phyloP scores from a whole-genome alignment of 2,329 filamentous ascomycete species.

The Phaeosphaeriaceae sp. region DNA sequence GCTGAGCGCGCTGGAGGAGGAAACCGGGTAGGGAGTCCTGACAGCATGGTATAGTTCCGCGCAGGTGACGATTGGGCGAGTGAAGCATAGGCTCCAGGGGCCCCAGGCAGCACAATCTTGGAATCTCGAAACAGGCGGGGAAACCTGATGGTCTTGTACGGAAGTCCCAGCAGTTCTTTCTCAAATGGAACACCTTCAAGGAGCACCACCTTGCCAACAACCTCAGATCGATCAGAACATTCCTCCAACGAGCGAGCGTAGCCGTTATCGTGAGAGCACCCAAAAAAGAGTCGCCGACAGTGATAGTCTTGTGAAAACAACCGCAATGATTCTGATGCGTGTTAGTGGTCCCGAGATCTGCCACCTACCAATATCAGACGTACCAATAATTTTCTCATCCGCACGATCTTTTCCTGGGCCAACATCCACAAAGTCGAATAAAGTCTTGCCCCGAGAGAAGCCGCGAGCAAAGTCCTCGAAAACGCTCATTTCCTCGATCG shows the following conservation, averaged over 20 bases:
- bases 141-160: slow-evolving; percentile 60
- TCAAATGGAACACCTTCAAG: slow-evolving; percentile 65
- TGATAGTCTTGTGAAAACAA: slow-evolving; percentile 64
- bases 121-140: slow-evolving; percentile 60
- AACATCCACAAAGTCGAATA: slow-evolving; percentile 56
- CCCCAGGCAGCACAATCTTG: slow-evolving; percentile 48
- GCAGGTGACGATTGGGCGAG: slow-evolving; percentile 2
- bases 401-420: slow-evolving; percentile 55
- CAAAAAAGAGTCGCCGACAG: slow-evolving; percentile 67
- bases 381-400: slow-evolving; percentile 57
- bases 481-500: slow-evolving; percentile 50
- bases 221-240: slow-evolving; percentile 53
- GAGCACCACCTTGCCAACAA: slow-evolving; percentile 59
- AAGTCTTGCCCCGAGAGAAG: slow-evolving; percentile 59
- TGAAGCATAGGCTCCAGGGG: slow-evolving; percentile 4
- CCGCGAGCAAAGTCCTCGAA: slow-evolving; percentile 63
- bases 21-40: slow-evolving; percentile 36
- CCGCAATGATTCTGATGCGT: slow-evolving; percentile 60
- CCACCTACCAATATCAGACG: slow-evolving; percentile 29
- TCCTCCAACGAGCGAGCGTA: slow-evolving; percentile 62
- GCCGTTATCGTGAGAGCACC: slow-evolving; percentile 64
- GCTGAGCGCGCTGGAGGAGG: slow-evolving; percentile 20
- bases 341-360: slow-evolving; percentile 10
- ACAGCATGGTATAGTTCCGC: slow-evolving; percentile 26
- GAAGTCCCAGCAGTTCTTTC: slow-evolving; percentile 58